Conservation (phyloP, 441 rosid species). For the Mallotus japonicus region DNA sequence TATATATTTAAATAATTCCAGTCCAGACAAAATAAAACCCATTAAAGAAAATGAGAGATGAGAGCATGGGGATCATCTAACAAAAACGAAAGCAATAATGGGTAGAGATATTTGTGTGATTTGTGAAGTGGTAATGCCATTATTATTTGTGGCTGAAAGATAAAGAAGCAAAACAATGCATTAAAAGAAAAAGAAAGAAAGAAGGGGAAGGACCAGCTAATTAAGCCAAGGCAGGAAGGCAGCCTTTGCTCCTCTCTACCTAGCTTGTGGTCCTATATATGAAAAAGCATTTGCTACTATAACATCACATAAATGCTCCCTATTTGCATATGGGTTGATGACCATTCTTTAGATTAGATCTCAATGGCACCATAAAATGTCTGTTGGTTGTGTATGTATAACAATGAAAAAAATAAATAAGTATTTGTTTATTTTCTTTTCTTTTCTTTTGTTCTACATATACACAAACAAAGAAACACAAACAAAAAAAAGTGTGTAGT, state of each 20-base stretch:
- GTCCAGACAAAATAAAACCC: constrained; percentile 26
- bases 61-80: constrained; percentile 11
- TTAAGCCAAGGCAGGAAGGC: constrained; percentile 25
- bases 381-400: background rate
- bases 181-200: constrained; percentile 11
- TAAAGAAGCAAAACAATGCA: constrained; percentile 17
- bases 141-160: constrained; percentile 21
- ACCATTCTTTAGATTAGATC: background rate
- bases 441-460: too few relatives aligned
- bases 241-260: constrained; percentile 11
- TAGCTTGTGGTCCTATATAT: constrained; percentile 19
- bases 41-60: constrained; percentile 9
- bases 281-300: background rate
- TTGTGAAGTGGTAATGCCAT: constrained; percentile 6
- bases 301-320: background rate
- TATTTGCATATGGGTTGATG: too few relatives aligned
- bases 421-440: too few relatives aligned
- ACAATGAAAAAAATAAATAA: too few relatives aligned
- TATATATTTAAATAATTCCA: background rate
- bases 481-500: background rate
- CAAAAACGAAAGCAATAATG: constrained; percentile 14
- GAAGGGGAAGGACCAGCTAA: constrained; percentile 26
- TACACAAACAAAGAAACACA: background rate
- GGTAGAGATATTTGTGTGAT: background rate
- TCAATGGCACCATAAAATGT: background rate